Base-by-base conservation (phyloP, 495 filamentous ascomycete genomes). In the Xylaria longipes region DNA sequence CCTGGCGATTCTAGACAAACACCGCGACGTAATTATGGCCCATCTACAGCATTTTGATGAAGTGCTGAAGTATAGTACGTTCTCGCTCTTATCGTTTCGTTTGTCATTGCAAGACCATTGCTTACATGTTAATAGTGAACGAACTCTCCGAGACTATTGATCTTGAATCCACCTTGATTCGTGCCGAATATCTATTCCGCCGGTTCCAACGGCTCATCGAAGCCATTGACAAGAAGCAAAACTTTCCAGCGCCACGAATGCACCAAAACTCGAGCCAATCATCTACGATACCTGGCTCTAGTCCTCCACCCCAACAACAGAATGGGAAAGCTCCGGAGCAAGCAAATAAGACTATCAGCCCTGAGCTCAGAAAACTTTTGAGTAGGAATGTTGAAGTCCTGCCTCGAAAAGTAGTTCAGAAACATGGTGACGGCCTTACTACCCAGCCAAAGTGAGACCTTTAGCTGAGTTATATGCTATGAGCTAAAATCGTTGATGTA, bases 21-120 rank as follows among this genome's bases (percentile, higher is more conserved):
- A 99, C 79, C 84, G 96, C 31, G 89, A 91, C 73, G 92, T 98
- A 5, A 97, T 99, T 62, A 97, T 99, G 91, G 89, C 91, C 43
- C 96, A 98, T 84, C 82, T 98, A 58, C 91, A 93, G 80, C 91
- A 94, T 74, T 99, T 99, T 82, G 96, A 99, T 75, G 97, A 98
- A 79, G 94, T 99, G 35, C 81, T 99, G 29, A 99, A 99, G 85
- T 98, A 98, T 76, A 87, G 93, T 95, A 87, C 65, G 91, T 84
- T 2, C 20, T 22, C 57, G 5, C 57, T 7, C 35, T 43, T 54
- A n/a, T 45, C 8, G 25, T 14, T 22, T 39, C 41, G 6, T 37
- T 27, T 46, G 60, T 17, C 68, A 61, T 74, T 63, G 52, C 68
- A 45, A 35, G 43, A 27, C 7, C 35, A 62, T 45, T 72, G 31